Evolutionary conservation across 177 flowering plant genomes (phyloP).

Genomic region (Vitis hybrid): DNA sequence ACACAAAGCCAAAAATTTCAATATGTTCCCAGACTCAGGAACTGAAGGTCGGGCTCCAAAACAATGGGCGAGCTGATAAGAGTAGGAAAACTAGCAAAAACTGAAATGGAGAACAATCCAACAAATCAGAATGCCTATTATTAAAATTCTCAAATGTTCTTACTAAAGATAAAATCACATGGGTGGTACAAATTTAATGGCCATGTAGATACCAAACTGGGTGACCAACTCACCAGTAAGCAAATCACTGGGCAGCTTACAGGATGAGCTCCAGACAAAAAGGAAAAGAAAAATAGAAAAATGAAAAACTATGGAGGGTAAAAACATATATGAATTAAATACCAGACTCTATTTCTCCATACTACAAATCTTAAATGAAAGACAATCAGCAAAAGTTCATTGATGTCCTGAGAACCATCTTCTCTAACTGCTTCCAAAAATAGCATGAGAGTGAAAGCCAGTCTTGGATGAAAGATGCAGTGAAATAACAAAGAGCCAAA

Average conservation of each 20-base stretch:
- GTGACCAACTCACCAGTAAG: background rate
- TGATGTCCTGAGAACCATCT: constrained; percentile 14
- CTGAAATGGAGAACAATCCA: background rate
- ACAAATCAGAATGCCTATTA: background rate
- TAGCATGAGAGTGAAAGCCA: constrained; percentile 6
- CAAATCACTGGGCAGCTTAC: too few relatives aligned
- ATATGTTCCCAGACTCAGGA: too few relatives aligned
- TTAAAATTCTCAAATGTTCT: background rate
- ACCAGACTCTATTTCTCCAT: constrained; percentile 16
- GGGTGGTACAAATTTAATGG: background rate
- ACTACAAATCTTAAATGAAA: constrained; percentile 16
- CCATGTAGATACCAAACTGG: background rate
- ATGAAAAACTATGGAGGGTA: background rate
- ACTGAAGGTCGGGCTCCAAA: too few relatives aligned
- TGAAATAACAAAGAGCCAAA: constrained; percentile 14
- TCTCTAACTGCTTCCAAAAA: constrained; percentile 17
- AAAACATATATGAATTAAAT: constrained; percentile 3
- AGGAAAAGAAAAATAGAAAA: background rate
- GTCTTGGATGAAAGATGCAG: background rate
- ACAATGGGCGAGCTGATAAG: too few relatives aligned
- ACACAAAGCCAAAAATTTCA: too few relatives aligned
- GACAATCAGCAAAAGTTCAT: background rate
- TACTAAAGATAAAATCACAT: background rate
- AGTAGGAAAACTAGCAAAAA: too few relatives aligned
- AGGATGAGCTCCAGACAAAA: background rate